Conservation (phyloP, 306 rosid species). For the Astragalus membranaceus region DNA sequence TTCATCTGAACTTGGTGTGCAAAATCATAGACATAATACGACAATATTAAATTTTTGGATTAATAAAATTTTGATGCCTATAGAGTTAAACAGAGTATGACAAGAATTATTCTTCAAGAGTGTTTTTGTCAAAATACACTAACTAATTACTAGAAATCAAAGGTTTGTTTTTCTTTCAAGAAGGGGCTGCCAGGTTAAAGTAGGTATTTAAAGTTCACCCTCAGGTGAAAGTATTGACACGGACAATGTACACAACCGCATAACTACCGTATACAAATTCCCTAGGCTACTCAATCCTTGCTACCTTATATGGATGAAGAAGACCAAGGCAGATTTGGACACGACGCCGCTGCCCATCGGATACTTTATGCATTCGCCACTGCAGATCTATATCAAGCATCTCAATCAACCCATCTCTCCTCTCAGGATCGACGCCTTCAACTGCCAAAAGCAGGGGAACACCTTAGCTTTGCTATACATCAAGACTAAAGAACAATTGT, state of each 20-base stretch:
- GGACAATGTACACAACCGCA: not conserved
- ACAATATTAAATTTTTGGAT: not conserved
- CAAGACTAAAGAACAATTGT: slow-evolving; percentile 1
- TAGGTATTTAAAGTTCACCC: not conserved
- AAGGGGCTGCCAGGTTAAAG: not conserved
- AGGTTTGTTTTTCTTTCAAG: not conserved
- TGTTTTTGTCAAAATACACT: not conserved
- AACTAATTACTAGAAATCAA: not conserved
- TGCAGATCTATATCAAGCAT: slow-evolving; percentile 83
- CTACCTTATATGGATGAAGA: slow-evolving; percentile 91
- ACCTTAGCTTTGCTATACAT: slow-evolving; percentile 1
- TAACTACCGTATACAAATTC: not conserved
- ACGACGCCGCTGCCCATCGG: slow-evolving; percentile 95
- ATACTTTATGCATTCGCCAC: slow-evolving; percentile 98
- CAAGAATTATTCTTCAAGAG: not conserved
- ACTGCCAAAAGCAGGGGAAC: slow-evolving; percentile 44
- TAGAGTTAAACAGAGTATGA: not conserved
- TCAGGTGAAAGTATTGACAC: not conserved
- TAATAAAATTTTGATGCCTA: not conserved
- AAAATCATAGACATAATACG: not conserved
- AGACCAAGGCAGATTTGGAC: slow-evolving; percentile 98
- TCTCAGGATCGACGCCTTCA: slow-evolving; percentile 75
- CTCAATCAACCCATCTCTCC: slow-evolving; percentile 83
- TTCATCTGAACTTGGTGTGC: not conserved
- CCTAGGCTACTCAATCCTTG: not conserved